Evolutionary conservation across 345 rosid species (phyloP).

Genomic region (Pugionium dolabratum): DNA sequence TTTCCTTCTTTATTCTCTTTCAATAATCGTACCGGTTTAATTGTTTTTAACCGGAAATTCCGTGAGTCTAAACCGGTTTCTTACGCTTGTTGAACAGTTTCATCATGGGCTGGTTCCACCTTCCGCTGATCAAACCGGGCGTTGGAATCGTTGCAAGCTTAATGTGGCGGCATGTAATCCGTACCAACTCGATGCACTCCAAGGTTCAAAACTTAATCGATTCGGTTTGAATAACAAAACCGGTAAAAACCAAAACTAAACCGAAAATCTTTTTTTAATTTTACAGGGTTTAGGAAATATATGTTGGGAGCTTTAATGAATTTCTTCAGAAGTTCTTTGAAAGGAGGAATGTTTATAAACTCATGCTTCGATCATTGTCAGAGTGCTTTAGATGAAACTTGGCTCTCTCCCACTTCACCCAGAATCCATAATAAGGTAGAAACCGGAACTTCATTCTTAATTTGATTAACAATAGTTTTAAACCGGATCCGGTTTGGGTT

Average conservation of each 20-base stretch:
- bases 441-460: not conserved
- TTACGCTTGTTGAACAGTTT: slow-evolving; percentile 44
- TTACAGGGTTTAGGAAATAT: slow-evolving; percentile 68
- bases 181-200: slow-evolving; percentile 56
- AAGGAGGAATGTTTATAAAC: slow-evolving; percentile 83
- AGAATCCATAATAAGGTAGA: slow-evolving; percentile 65
- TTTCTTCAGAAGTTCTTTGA: slow-evolving; percentile 47
- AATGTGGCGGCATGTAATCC: slow-evolving; percentile 56
- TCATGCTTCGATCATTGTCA: slow-evolving; percentile 98
- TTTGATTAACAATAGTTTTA: not conserved
- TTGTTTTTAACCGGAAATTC: not conserved
- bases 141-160: slow-evolving; percentile 76
- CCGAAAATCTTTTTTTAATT: not conserved
- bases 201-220: slow-evolving; percentile 48
- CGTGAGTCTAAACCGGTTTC: slow-evolving; percentile 12
- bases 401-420: slow-evolving; percentile 80
- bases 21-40: too few relatives aligned
- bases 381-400: slow-evolving; percentile 79
- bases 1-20: not conserved
- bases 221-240: not conserved
- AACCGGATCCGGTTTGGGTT: not conserved
- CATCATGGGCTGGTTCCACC: slow-evolving; percentile 85
- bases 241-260: not conserved
- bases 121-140: slow-evolving; percentile 63
- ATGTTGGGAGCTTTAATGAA: slow-evolving; percentile 59